Evolutionary conservation across 768 basidiomycete genomes (phyloP).

Genomic region (Lactarius deliciosus): DNA sequence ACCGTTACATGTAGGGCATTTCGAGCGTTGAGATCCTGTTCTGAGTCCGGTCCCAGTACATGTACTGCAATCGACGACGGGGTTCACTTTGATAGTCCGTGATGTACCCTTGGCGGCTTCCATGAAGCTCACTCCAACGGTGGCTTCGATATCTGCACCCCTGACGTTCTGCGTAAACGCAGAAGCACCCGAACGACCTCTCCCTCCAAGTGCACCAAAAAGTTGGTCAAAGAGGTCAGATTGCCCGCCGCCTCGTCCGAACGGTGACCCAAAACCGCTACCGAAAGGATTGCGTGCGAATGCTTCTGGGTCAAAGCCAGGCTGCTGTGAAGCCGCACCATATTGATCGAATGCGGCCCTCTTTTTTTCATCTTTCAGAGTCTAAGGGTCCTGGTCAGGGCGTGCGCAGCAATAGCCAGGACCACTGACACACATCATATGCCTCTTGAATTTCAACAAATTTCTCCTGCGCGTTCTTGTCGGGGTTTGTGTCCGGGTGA

Average conservation of each 20-base stretch:
- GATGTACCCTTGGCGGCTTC: constrained; percentile 92
- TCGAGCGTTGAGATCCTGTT: constrained; percentile 75
- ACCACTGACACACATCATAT: constrained; percentile 73
- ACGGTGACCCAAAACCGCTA: constrained; percentile 52
- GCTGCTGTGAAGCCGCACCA: constrained; percentile 88
- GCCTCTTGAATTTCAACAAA: constrained; percentile 97
- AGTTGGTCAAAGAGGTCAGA: constrained; percentile 83
- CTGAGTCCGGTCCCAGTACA: constrained; percentile 89
- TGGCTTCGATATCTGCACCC: constrained; percentile 82
- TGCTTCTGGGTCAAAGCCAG: constrained; percentile 90
- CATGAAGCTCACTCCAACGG: constrained; percentile 76
- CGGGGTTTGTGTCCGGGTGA: constrained; percentile 96
- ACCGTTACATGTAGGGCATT: constrained; percentile 81
- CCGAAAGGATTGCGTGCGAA: constrained; percentile 44
- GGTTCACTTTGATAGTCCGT: constrained; percentile 71
- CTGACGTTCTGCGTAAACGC: constrained; percentile 47
- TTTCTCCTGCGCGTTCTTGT: constrained; percentile 84
- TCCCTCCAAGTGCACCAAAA: constrained; percentile 68
- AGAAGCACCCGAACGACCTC: constrained; percentile 42
- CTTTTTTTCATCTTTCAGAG: constrained; percentile 92
- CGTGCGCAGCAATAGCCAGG: constrained; percentile 13
- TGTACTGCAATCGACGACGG: constrained; percentile 78
- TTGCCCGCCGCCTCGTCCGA: constrained; percentile 46
- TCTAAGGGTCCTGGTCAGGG: constrained; percentile 45
- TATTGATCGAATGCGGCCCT: constrained; percentile 88